Evolutionary conservation across 805 yeast genomes (phyloP), one percentile per base, ranked within the genome.

Genomic region (Groenewaldozyma salmanticensis): DNA sequence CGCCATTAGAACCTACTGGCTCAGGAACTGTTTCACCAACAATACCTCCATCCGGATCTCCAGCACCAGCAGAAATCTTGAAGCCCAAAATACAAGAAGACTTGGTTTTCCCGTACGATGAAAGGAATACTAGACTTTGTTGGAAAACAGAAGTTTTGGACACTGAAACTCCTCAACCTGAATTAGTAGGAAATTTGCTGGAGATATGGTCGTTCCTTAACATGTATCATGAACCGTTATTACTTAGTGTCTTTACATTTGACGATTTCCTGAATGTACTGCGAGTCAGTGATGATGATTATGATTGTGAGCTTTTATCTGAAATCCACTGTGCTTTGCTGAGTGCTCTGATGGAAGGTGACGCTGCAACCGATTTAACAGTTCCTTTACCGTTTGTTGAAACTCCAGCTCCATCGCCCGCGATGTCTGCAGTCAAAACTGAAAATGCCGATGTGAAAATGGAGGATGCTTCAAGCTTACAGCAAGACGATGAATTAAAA

Each of bases 121-220:
- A 15, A 13, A n/a, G 21, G 22, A 7, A 42, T 35, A 2, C 5
- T 15, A 19, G 19, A 36, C 18, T 43, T 42, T 35, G 43, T 48
- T 4, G 35, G 21, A 9, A 35, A 42, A 15, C 44, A 44, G 31
- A 16, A 31, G n/a, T n/a, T n/a, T n/a, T n/a, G n/a, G n/a, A n/a
- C n/a, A n/a, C n/a, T n/a, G n/a, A n/a, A n/a, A n/a, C n/a, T n/a
- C n/a, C n/a, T n/a, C n/a, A n/a, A n/a, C 29, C 29, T 9, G n/a
- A 33, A 21, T 38, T 47, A n/a, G 44, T 56, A 5, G 55, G 63
- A 16, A 33, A 45, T 9, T 39, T 59, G 19, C 46, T 86, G 19
- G 88, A 83, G 51, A 58, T 72, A 3, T 86, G 94, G 94, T 65
- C 74, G 1, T 86, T 85, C 52, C 58, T 84, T 21, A 83, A 83